phyloP scores from a whole-genome alignment of 176 grass and related monocot genomes.

The Rhipidocladum racemiflorum region DNA sequence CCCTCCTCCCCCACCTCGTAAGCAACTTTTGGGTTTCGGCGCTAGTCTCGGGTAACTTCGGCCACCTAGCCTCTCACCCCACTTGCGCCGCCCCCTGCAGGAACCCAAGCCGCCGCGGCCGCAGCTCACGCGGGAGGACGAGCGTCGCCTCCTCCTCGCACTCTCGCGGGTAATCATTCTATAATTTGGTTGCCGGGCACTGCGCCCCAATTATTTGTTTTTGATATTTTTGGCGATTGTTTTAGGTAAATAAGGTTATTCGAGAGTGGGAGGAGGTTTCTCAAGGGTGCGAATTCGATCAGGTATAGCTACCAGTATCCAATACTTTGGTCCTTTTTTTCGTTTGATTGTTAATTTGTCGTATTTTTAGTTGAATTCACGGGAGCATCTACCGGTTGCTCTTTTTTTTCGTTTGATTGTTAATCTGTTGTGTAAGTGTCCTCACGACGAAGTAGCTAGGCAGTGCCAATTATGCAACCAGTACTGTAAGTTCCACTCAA shows the following conservation, averaged over 20 bases:
- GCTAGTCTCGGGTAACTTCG: background rate
- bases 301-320: too few species aligned
- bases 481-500: background rate
- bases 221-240: too few species aligned
- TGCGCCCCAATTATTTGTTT: too few species aligned
- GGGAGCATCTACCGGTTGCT: background rate
- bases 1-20: conserved; percentile 53
- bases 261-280: too few species aligned
- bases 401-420: background rate
- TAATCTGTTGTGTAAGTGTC: background rate
- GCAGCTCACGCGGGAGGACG: too few species aligned
- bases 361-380: background rate
- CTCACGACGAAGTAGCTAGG: background rate
- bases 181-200: too few species aligned
- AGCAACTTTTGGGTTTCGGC: background rate
- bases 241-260: too few species aligned
- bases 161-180: too few species aligned
- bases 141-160: too few species aligned
- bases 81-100: conserved; percentile 33
- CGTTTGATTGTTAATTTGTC: too few species aligned
- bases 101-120: conserved; percentile 27
- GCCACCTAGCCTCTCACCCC: conserved; percentile 9
- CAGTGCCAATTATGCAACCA: background rate
- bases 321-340: too few species aligned
- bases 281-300: too few species aligned